Percentiles rank a stretch among this genome's conserved stretches.
Evolutionary conservation across 2,329 filamentous ascomycete species (phyloP).

Genomic region (Aspergillus ochraceoroseus): DNA sequence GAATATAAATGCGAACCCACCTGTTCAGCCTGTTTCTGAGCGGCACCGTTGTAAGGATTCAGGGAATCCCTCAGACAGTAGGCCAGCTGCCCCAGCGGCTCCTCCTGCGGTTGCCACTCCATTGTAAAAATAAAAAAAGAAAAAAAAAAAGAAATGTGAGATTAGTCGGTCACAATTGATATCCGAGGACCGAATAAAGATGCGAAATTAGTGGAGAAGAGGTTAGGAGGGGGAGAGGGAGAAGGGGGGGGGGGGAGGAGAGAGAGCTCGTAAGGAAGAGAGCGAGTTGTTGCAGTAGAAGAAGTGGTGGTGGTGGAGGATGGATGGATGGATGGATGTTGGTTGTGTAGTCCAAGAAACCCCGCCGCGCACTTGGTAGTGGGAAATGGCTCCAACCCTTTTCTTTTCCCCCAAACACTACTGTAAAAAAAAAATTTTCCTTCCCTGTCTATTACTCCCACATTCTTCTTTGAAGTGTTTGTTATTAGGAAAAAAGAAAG

Average conservation of each 20-base stretch:
- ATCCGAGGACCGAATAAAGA: constrained; percentile 3
- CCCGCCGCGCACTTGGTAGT: constrained; percentile 21
- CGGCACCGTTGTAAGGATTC: constrained; percentile 70
- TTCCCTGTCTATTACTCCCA: neutral
- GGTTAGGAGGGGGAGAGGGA: constrained; percentile 11
- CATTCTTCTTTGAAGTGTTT: neutral
- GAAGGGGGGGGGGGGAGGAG: constrained; percentile 6
- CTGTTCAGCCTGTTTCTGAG: constrained; percentile 83
- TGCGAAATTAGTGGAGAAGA: constrained; percentile 6
- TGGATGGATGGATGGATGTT: neutral
- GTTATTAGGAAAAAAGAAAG: neutral
- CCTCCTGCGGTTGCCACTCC: constrained; percentile 87
- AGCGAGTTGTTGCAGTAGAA: constrained; percentile 2
- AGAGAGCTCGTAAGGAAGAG: constrained; percentile 10
- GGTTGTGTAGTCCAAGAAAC: constrained; percentile 22
- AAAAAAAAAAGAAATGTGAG: constrained; percentile 9
- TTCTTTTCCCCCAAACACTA: constrained; percentile 13
- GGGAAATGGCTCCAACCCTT: constrained; percentile 17
- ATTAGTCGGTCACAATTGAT: constrained; percentile 11
- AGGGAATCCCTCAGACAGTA: constrained; percentile 87
- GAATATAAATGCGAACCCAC: constrained; percentile 51
- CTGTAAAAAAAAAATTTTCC: constrained; percentile 2
- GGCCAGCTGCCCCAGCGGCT: constrained; percentile 83
- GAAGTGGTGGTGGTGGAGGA: constrained; percentile 4
- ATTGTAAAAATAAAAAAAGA: constrained; percentile 46